These are phyloP conservation scores for Bombardia bombarda DNA, from an alignment of 495 filamentous ascomycete genomes.

Conservation along the genomic window DNA sequence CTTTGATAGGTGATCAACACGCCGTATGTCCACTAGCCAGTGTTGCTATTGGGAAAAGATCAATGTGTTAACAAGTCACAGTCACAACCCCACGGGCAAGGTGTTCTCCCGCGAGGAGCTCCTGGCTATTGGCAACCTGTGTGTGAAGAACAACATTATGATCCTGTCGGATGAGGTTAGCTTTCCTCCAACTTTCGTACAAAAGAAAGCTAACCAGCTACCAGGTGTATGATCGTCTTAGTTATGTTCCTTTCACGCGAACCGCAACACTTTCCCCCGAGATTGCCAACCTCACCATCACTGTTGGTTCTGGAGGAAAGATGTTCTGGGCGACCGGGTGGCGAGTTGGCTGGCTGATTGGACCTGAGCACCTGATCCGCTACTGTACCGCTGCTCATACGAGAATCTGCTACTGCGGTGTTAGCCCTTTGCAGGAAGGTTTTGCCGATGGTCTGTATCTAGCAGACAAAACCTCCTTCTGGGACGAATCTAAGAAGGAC, in stretches of 20 bases:
- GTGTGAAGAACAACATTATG: constrained; percentile 87
- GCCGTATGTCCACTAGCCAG: no score
- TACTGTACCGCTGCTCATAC: constrained; percentile 91
- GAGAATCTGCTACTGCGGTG: constrained; percentile 89
- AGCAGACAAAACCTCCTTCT: constrained; percentile 81
- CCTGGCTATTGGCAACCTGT: constrained; percentile 73
- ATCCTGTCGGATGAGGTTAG: constrained; percentile 94
- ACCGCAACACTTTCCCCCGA: constrained; percentile 84
- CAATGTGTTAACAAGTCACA: no score
- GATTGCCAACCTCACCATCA: constrained; percentile 77
- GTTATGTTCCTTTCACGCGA: constrained; percentile 88
- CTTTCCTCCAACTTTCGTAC: no score
- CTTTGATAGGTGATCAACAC: no score
- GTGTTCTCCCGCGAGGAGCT: constrained; percentile 81
- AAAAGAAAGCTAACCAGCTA: no score
- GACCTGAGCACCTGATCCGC: constrained; percentile 79
- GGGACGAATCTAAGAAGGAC: constrained; percentile 72
- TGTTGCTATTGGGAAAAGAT: no score
- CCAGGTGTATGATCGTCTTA: constrained; percentile 94
- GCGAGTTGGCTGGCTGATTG: constrained; percentile 92
- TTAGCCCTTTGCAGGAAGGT: constrained; percentile 90
- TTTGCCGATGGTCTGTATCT: constrained; percentile 83
- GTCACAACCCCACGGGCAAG: constrained; percentile 93
- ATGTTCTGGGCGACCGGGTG: constrained; percentile 97
- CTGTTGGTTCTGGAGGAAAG: constrained; percentile 92